Base-by-base conservation (phyloP, 2,329 filamentous ascomycete genomes). In the Biscogniauxia mediterranea region DNA sequence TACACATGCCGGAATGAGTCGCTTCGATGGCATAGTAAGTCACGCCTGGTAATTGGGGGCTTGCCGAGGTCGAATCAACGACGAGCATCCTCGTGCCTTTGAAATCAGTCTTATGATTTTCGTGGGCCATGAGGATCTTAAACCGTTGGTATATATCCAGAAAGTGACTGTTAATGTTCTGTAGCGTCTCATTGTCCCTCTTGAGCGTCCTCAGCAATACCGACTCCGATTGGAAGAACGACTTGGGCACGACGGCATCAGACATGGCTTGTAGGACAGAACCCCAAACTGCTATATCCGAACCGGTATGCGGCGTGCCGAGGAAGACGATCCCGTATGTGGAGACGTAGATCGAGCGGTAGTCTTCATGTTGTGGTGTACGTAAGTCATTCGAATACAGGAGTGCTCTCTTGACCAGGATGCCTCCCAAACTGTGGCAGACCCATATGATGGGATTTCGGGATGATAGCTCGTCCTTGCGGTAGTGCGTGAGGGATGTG, bases 301-400 rank as follows among this genome's bases (percentile, higher is more conserved):
- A 86, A 8, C 89, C 90, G 19, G 82, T 85, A 72, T 93, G 90
- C 6, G 90, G 90, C 15, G 90, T 93, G 15, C 90, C 90, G 26
- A 93, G 80, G 72, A 93, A 93, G 38, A 93, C 80, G 60, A 93
- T 85, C 23, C 87, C 90, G 69, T 88, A 93, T 0, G 90, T 93
- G 0, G 89, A 92, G 9, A 92, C 83, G 66, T 84, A 92, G 57
- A 92, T 85, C 11, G 88, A 88, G 20, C 89, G 83, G 42, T 86
- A 81, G 59, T 89, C 83, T 62, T 90, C 85, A 46, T 87, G 83
- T 66, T 85, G 81, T 59, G 83, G 81, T 50, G 81, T 81, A 7
- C 79, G 80, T 13, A 90, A 72, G 68, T 86, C 88, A 66, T 85
- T 83, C 53, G 87, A 89, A 71, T 89, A 87, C 55, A 90, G 81